phyloP scores from a whole-genome alignment of 2,329 filamentous ascomycete species.

The Xylaria hypoxylon region DNA sequence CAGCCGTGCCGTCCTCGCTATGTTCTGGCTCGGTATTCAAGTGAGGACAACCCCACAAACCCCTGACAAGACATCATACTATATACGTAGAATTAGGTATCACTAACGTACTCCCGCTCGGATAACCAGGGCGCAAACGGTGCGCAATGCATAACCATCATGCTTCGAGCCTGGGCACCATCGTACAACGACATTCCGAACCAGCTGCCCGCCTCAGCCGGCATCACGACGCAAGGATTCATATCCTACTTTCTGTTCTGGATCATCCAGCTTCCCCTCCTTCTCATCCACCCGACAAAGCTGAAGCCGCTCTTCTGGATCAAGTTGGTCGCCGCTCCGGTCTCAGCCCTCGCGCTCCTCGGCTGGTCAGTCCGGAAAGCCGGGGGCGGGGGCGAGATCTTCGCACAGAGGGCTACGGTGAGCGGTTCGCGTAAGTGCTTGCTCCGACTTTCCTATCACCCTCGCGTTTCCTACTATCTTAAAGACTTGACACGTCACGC shows the following conservation, averaged over 20 bases:
- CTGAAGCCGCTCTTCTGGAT: constrained; percentile 60
- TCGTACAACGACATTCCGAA: constrained; percentile 66
- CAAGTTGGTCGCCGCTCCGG: constrained; percentile 64
- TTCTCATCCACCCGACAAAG: constrained; percentile 50
- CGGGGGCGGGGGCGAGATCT: constrained; percentile 60
- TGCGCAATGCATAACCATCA: constrained; percentile 61
- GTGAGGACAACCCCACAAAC: constrained; percentile 42
- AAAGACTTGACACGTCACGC: too few species aligned
- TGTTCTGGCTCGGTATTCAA: constrained; percentile 71
- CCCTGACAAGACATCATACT: neutral
- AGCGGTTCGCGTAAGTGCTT: constrained; percentile 51
- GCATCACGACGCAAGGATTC: constrained; percentile 68
- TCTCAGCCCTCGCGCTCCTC: constrained; percentile 71
- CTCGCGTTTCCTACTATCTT: too few species aligned
- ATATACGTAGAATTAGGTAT: neutral
- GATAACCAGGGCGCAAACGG: constrained; percentile 32
- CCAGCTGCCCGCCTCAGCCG: constrained; percentile 60
- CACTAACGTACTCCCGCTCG: neutral
- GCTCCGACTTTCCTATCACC: neutral
- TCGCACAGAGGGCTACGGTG: constrained; percentile 49
- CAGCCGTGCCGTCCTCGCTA: constrained; percentile 57
- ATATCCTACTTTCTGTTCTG: constrained; percentile 63
- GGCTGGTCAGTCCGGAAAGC: constrained; percentile 71
- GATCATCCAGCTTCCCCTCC: constrained; percentile 53
- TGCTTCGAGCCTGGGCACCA: constrained; percentile 64